These are phyloP conservation scores for Mycosarcoma mackinlayi DNA, from an alignment of 1,284 basidiomycete species.

Conservation along the genomic window DNA sequence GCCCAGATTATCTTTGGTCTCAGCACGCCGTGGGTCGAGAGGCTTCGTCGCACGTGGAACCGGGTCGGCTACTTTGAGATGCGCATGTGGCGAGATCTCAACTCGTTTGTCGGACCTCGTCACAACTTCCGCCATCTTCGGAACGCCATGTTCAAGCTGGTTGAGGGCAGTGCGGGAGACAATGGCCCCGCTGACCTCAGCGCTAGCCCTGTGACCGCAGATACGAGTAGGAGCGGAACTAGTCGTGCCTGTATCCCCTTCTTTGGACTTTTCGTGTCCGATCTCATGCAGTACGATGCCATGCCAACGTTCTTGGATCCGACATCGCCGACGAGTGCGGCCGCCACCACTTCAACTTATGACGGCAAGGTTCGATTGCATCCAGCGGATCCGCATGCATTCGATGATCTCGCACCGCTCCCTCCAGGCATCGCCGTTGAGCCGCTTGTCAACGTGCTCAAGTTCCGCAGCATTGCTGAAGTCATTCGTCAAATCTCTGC, in stretches of 20 bases:
- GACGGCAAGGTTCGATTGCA: conserved; percentile 19
- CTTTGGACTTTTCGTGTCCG: conserved; percentile 64
- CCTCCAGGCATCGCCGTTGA: conserved; percentile 41
- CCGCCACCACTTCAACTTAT: conserved; percentile 10
- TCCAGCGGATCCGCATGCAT: conserved; percentile 41
- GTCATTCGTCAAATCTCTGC: conserved; percentile 57
- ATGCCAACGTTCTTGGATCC: conserved; percentile 61
- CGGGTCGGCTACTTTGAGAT: conserved; percentile 79
- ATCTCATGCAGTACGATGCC: conserved; percentile 57
- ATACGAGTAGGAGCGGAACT: conserved; percentile 1
- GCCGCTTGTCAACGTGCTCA: conserved; percentile 62
- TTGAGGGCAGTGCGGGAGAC: conserved; percentile 28
- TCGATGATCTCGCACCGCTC: conserved; percentile 48
- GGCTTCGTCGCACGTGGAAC: conserved; percentile 78
- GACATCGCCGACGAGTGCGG: conserved; percentile 36
- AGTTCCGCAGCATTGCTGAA: conserved; percentile 51
- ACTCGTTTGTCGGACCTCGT: conserved; percentile 75
- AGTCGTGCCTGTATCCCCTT: conserved; percentile 53
- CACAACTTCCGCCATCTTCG: conserved; percentile 78
- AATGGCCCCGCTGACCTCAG: conserved; percentile 1
- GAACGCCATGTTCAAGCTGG: conserved; percentile 55
- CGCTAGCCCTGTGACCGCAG: background rate
- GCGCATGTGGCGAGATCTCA: conserved; percentile 81
- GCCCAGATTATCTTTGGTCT: conserved; percentile 84
- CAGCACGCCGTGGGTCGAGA: conserved; percentile 78